These are phyloP conservation scores for Sporothrix luriei DNA, from an alignment of 2,329 filamentous ascomycete genomes.

Conservation along the genomic window DNA sequence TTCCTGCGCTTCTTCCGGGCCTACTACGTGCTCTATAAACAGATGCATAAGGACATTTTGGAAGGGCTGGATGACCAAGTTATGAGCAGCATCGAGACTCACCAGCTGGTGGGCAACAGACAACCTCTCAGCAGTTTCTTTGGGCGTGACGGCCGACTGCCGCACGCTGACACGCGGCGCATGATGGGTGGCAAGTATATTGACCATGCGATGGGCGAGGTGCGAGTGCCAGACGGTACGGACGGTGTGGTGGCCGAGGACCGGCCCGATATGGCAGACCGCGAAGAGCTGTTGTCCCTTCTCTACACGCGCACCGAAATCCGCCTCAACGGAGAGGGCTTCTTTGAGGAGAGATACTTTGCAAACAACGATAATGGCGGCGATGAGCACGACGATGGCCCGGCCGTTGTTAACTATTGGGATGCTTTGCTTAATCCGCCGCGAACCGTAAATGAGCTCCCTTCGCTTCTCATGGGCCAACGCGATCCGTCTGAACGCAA, in stretches of 20 bases:
- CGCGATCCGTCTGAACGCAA: background rate
- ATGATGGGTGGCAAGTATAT: slow-evolving; percentile 68
- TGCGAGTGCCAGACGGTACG: slow-evolving; percentile 63
- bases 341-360: slow-evolving; percentile 24
- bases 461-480: slow-evolving; percentile 43
- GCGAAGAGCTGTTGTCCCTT: slow-evolving; percentile 37
- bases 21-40: slow-evolving; percentile 87
- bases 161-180: slow-evolving; percentile 62
- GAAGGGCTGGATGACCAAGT: slow-evolving; percentile 77
- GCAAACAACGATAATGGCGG: slow-evolving; percentile 2
- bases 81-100: slow-evolving; percentile 72
- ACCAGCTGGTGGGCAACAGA: slow-evolving; percentile 73
- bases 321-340: slow-evolving; percentile 1
- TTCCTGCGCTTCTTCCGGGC: slow-evolving; percentile 90
- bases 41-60: slow-evolving; percentile 82
- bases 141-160: slow-evolving; percentile 70
- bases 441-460: slow-evolving; percentile 48
- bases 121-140: slow-evolving; percentile 76
- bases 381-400: slow-evolving; percentile 36
- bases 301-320: slow-evolving; percentile 47
- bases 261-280: slow-evolving; percentile 51
- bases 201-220: slow-evolving; percentile 60
- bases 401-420: slow-evolving; percentile 48
- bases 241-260: slow-evolving; percentile 61
- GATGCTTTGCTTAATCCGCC: slow-evolving; percentile 53